Conservation (phyloP, 1,284 basidiomycete genomes). For the Abortiporus biennis region DNA sequence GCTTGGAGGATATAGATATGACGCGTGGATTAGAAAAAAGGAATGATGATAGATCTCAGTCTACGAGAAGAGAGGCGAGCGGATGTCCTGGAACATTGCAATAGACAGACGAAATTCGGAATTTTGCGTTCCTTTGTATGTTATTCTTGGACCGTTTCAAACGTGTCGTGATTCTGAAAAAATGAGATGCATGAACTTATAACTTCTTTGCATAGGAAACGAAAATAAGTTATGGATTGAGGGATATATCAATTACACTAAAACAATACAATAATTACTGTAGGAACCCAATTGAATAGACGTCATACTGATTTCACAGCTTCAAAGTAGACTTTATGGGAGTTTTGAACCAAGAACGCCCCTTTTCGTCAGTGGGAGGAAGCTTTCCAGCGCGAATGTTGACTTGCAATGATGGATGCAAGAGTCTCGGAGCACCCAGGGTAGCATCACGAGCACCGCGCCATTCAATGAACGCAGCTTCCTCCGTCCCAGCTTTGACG, state of each 20-base stretch:
- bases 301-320: not conserved
- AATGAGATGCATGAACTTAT: too few species aligned
- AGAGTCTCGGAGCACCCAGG: constrained; percentile 28
- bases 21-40: constrained; percentile 2
- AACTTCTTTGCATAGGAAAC: too few species aligned
- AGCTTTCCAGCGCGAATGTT: constrained; percentile 34
- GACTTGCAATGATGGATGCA: constrained; percentile 34
- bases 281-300: not conserved
- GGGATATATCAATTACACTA: not conserved
- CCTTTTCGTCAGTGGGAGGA: constrained; percentile 27
- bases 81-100: too few species aligned
- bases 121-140: too few species aligned
- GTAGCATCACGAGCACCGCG: constrained; percentile 28
- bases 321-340: constrained; percentile 13
- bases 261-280: not conserved
- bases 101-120: too few species aligned
- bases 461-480: constrained; percentile 28
- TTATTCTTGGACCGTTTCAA: too few species aligned
- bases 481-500: constrained; percentile 24
- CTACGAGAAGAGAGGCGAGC: too few species aligned
- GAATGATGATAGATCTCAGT: not conserved
- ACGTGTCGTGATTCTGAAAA: not conserved
- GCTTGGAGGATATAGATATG: constrained; percentile 19
- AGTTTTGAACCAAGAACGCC: constrained; percentile 22
- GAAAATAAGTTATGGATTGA: not conserved